Base-by-base conservation (phyloP, 805 yeast genomes). In the Kuraishia ogatae region DNA sequence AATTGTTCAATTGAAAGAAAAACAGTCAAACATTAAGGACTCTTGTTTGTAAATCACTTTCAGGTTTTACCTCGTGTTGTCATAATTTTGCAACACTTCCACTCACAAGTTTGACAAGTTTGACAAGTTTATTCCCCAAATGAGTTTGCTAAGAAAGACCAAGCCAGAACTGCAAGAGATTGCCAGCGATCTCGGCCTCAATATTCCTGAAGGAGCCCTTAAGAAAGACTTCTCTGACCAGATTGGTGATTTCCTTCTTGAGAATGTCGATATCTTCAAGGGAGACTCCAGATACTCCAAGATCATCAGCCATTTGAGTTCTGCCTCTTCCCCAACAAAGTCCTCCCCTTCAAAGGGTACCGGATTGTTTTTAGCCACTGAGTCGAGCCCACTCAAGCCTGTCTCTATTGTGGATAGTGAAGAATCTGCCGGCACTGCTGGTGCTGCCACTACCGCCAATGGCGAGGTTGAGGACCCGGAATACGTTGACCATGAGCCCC, bases 101-200 rank as follows among this genome's bases (percentile, higher is more conserved):
- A n/a, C n/a, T n/a, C n/a, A n/a, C n/a, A n/a, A n/a, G n/a, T n/a
- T n/a, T n/a, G n/a, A n/a, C n/a, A n/a, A n/a, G n/a, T n/a, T n/a
- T n/a, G n/a, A n/a, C 7, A 3, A 35, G 7, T 13, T 15, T 13
- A 35, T 15, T 35, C 43, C 17, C 2, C 43, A 29, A n/a, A 62
- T 64, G 67, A 56, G 64, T 2, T 57, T 68, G 39, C 52, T 58
- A 10, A 69, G 63, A 60, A 67, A 64, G 54, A 69, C 71, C 5
- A 69, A 66, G 53, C 61, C 62, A 28, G 70, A 68, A 54, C 57
- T 69, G 53, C 56, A 56, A 39, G 71, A 64, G 21, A 62, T 69
- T n/a, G 71, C 71, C 17, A 60, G 56, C n/a, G 69, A 63, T 6
- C 48, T 67, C 26, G 60, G 60, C 5, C 56, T 69, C 47, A 64